These are phyloP conservation scores for Pythium chondricola DNA, from an alignment of 352 stramenopile genomes.

Conservation along the genomic window DNA sequence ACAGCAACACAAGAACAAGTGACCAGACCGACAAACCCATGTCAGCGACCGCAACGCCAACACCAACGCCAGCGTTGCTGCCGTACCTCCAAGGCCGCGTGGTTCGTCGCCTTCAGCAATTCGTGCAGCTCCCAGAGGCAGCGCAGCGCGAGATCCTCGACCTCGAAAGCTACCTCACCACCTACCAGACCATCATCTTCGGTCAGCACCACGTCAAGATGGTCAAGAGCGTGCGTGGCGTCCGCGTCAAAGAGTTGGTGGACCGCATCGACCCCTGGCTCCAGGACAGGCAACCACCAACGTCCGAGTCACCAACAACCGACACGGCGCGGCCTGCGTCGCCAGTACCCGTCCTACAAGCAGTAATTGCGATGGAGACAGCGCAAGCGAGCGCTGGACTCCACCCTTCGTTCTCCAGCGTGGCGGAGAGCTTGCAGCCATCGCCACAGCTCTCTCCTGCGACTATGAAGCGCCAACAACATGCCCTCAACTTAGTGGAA, in stretches of 20 bases:
- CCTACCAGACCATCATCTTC: not conserved
- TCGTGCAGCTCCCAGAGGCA: constrained; percentile 10
- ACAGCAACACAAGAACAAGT: too few relatives aligned
- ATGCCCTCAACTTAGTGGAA: constrained; percentile 1
- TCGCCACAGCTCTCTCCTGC: not conserved
- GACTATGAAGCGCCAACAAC: not conserved
- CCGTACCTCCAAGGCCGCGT: constrained; percentile 18
- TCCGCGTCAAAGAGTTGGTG: not conserved
- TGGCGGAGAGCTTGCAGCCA: not conserved
- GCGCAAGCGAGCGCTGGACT: too few relatives aligned
- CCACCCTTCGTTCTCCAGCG: too few relatives aligned
- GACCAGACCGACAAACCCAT: not conserved
- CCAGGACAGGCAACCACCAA: not conserved
- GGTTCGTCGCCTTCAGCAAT: constrained; percentile 23
- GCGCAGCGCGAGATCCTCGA: constrained; percentile 5
- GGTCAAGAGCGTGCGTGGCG: not conserved
- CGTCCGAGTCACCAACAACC: not conserved
- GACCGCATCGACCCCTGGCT: not conserved
- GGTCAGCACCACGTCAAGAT: not conserved
- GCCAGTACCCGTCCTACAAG: too few relatives aligned
- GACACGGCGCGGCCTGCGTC: too few relatives aligned
- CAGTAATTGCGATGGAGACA: too few relatives aligned
- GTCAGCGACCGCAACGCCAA: too few relatives aligned
- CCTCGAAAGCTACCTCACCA: constrained; percentile 4
- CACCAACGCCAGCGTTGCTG: not conserved